Base-by-base conservation (phyloP, 2,329 filamentous ascomycete genomes). In the Hawksworthiomyces lignivorus region DNA sequence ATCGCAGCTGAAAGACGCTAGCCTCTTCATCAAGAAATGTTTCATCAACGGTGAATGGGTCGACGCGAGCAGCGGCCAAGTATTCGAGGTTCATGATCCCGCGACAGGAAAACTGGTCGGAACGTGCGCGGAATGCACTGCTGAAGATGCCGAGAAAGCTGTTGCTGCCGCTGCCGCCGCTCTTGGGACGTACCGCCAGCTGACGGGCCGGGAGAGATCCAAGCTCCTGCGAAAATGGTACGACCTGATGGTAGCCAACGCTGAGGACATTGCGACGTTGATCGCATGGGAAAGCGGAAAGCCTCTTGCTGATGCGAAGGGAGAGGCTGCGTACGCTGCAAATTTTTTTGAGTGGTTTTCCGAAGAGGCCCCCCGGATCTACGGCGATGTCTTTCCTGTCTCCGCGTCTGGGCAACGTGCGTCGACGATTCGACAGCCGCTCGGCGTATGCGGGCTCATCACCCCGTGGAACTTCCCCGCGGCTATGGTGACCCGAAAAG, bases 281-380 rank as follows among this genome's bases (percentile, higher is more conserved):
- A 87, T 94, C 56, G 90, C 86, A 29, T 85, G 82, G 79, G 87
- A 94, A 67, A 94, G 92, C 51, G 87, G 87, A 48, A 94, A 94
- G 67, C 84, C 87, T 1, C 57, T 85, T 21, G 76, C 82, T 27
- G 84, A 88, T 57, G 80, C 84, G 24, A 77, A 76, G 57, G 80
- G 78, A 20, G 84, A 88, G 63, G 76, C 80, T 7, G 67, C 69
- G 28, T 87, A 87, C 54, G 82, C 83, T 10, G 77, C 83, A 40
- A 77, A 70, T 57, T 88, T 87, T 60, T 76, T 86, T 46, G 81
- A 86, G 60, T 88, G 84, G 84, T 89, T 87, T 60, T 77, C 74
- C 46, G 84, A 87, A 59, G 84, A 87, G 63, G 84, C 84, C 4
- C 82, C 82, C 3, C 67, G 83, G 35, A 64, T 73, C 24, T 84